Percentiles rank a stretch among this genome's conserved stretches.
Conservation (phyloP, 306 rosid genomes). For the Oemleria cerasiformis region DNA sequence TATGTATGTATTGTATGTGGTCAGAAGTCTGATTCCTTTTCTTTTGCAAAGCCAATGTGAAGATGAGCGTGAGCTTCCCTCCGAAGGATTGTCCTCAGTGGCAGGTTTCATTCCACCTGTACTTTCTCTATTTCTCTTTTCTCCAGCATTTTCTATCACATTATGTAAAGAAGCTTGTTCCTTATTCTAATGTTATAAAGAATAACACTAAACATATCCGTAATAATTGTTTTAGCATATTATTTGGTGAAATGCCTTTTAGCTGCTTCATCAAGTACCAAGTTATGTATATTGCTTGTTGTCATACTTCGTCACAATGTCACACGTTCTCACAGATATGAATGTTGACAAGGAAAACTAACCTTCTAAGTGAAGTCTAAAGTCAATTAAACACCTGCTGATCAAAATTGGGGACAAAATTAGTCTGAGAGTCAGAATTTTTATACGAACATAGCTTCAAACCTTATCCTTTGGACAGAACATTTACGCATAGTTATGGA, state of each 20-base stretch:
- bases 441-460: not conserved
- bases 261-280: conserved; percentile 6
- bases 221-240: not conserved
- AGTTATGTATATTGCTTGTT: not conserved
- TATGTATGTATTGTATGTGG: conserved; percentile 7
- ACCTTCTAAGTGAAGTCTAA: not conserved
- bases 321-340: not conserved
- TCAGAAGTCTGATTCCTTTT: conserved; percentile 33
- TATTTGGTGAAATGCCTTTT: not conserved
- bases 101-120: conserved; percentile 58
- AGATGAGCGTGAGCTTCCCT: conserved; percentile 46
- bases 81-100: conserved; percentile 50
- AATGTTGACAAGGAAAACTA: not conserved
- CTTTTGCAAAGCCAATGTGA: conserved; percentile 56
- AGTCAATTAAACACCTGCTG: not conserved
- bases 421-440: not conserved
- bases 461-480: not conserved
- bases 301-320: not conserved
- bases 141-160: not conserved
- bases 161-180: not conserved
- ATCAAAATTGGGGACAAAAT: not conserved
- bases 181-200: not conserved
- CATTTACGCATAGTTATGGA: not conserved
- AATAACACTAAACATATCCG: not conserved
- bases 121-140: conserved; percentile 14